Evolutionary conservation across 2,329 filamentous ascomycete genomes (phyloP), one percentile per base, ranked within the genome.

Genomic region (Penicillium capsulatum): DNA sequence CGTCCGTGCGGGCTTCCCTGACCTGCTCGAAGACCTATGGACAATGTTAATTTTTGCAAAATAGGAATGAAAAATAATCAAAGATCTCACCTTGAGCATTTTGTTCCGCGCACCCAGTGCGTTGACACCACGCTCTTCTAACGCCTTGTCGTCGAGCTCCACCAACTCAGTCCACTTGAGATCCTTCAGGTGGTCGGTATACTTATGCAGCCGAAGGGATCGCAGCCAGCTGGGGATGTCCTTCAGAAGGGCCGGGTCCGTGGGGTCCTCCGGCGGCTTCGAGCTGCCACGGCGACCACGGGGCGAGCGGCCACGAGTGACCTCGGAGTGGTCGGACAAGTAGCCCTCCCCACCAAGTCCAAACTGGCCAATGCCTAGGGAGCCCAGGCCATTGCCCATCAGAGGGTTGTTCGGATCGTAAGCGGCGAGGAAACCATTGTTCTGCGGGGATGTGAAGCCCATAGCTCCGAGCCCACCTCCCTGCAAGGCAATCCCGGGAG

Each of bases 261-360:
- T 97, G 3, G 92, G 92, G 59, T 98, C 92, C 73, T 98, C 92
- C 32, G 92, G 92, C 19, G 92, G 92, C 76, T 97, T 98, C 30
- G 88, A 95, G 74, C 84, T 96, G 50, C 92, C 92, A 53, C 92
- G 79, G 48, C 92, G 82, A 55, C 92, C 92, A 55, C 92, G 82
- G 42, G 92, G 92, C 44, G 91, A 97, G 40, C 92, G 83, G 35
- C 92, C 92, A 48, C 92, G 85, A 40, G 80, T 79, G 67, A 96
- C 86, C 53, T 96, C 91, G 29, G 88, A 94, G 60, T 94, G 88
- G 60, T 97, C 92, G 17, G 91, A 95, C 36, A 95, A 73, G 64
- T 97, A 96, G 30, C 88, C 89, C 64, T 94, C 89, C 31, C 78
- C 76, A 30, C 76, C 75, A 35, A 85, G 65, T 13, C 83, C 82